Percentiles rank a stretch among this genome's conserved stretches.
phyloP scores from a whole-genome alignment of 208 protist species.

The Leishmania aethiopica region DNA sequence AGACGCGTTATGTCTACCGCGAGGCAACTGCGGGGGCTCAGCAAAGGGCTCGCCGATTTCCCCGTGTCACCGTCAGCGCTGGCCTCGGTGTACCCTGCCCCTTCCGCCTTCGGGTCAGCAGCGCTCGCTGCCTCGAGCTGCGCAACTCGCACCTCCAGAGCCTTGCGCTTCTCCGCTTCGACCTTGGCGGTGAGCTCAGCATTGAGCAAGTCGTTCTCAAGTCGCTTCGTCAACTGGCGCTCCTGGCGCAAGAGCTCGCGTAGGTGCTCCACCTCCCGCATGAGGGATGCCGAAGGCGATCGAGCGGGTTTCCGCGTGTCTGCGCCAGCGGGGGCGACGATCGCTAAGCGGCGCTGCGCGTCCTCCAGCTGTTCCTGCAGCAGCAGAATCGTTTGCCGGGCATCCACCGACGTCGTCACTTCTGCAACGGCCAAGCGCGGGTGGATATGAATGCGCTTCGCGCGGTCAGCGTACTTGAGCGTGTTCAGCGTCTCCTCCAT shows the following conservation, averaged over 20 bases:
- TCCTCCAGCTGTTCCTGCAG: slow-evolving; percentile 72
- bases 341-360: slow-evolving; percentile 40
- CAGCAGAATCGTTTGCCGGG: slow-evolving; percentile 57
- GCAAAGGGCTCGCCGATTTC: slow-evolving; percentile 4
- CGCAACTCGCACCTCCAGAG: slow-evolving; percentile 52
- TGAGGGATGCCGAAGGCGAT: not conserved
- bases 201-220: slow-evolving; percentile 85
- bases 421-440: slow-evolving; percentile 59
- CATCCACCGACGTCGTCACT: slow-evolving; percentile 37
- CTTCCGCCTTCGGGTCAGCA: not conserved
- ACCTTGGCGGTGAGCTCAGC: slow-evolving; percentile 86
- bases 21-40: not conserved
- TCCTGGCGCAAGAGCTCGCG: slow-evolving; percentile 45
- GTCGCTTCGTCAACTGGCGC: slow-evolving; percentile 52
- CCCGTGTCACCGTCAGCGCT: not conserved
- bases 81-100: not conserved
- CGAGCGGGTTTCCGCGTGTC: not conserved
- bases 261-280: slow-evolving; percentile 23
- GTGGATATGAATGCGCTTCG: slow-evolving; percentile 92
- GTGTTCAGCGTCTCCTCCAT: slow-evolving; percentile 96
- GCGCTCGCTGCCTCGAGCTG: slow-evolving; percentile 30
- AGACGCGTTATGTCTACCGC: slow-evolving; percentile 22
- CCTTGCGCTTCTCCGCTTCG: slow-evolving; percentile 75
- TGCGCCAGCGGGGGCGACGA: not conserved
- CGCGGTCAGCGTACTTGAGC: slow-evolving; percentile 96